phyloP scores from a whole-genome alignment of 2,329 filamentous ascomycete species.

The Stachybotrys elegans region DNA sequence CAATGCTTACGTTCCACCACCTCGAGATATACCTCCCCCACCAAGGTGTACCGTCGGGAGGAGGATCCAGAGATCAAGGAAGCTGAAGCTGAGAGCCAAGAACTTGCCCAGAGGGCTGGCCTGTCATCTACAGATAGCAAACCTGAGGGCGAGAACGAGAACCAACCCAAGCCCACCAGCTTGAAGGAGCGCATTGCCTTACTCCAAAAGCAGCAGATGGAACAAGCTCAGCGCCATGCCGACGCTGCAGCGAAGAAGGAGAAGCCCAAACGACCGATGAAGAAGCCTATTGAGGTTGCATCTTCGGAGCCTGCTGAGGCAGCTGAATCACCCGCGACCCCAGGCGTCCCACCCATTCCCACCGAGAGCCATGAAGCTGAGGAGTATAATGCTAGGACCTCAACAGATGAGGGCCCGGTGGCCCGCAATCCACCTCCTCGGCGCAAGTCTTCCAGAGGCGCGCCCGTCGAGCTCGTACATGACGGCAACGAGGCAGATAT shows the following conservation, averaged over 20 bases:
- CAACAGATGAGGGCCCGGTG: conserved; percentile 39
- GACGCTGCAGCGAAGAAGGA: conserved; percentile 77
- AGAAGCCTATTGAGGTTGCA: conserved; percentile 60
- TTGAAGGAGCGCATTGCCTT: conserved; percentile 93
- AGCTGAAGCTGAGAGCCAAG: conserved; percentile 59
- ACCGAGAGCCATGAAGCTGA: conserved; percentile 22
- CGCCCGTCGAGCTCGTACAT: conserved; percentile 36
- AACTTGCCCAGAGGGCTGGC: conserved; percentile 65
- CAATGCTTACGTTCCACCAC: conserved; percentile 80
- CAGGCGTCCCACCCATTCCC: conserved; percentile 19
- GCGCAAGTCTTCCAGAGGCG: conserved; percentile 47
- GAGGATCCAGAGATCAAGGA: conserved; percentile 74
- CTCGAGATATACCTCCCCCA: conserved; percentile 62
- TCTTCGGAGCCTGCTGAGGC: conserved; percentile 26
- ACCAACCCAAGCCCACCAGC: conserved; percentile 85
- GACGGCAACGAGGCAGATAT: conserved; percentile 63
- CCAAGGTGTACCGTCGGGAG: conserved; percentile 75
- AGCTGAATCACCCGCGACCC: conserved; percentile 22
- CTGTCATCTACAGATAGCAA: conserved; percentile 39
- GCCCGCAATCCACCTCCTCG: conserved; percentile 38
- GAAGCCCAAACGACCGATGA: conserved; percentile 73
- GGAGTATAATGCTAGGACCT: conserved; percentile 43
- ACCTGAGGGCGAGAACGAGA: conserved; percentile 57
- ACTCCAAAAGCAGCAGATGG: conserved; percentile 87
- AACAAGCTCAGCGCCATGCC: conserved; percentile 78